Evolutionary conservation across 768 basidiomycete genomes (phyloP).

Genomic region (Russula sp.): DNA sequence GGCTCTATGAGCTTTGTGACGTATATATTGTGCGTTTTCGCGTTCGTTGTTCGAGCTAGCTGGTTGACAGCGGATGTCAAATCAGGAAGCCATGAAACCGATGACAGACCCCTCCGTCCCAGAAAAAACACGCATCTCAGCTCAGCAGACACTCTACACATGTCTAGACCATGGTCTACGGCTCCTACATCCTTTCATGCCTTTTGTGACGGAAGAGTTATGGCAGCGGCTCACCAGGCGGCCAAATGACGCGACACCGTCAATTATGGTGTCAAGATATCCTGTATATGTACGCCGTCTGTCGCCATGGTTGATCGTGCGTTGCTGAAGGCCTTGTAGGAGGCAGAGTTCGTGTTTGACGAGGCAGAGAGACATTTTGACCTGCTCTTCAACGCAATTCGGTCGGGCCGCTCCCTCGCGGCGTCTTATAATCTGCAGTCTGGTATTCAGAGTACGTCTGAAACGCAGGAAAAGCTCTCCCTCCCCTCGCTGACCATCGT

Average conservation of each 20-base stretch:
- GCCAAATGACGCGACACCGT: conserved; percentile 70
- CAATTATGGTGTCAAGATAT: conserved; percentile 86
- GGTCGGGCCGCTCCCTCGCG: conserved; percentile 75
- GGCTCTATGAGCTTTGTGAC: conserved; percentile 98
- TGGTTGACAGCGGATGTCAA: not conserved
- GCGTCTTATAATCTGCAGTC: conserved; percentile 84
- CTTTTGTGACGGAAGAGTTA: conserved; percentile 95
- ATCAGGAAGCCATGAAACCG: conserved; percentile 96
- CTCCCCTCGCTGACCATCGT: not conserved
- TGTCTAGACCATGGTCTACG: conserved; percentile 88
- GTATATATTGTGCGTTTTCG: conserved; percentile 78
- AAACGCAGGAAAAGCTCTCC: not conserved
- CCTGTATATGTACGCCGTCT: conserved; percentile 60
- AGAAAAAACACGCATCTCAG: conserved; percentile 57
- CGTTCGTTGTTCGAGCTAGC: not conserved
- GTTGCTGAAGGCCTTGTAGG: conserved; percentile 34
- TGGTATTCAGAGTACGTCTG: conserved; percentile 66
- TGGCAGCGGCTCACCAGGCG: conserved; percentile 94
- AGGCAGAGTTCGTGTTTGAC: conserved; percentile 43
- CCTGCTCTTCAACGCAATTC: conserved; percentile 71
- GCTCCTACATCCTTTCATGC: conserved; percentile 97
- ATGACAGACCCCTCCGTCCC: conserved; percentile 81
- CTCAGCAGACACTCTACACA: conserved; percentile 93
- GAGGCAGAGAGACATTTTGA: conserved; percentile 83
- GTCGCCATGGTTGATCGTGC: not conserved